Percentiles rank a stretch among this genome's conserved stretches.
These are phyloP conservation scores for Marchantia polymorpha DNA, from an alignment of 225 moss, liverwort and hornwort species.

Conservation along the genomic window DNA sequence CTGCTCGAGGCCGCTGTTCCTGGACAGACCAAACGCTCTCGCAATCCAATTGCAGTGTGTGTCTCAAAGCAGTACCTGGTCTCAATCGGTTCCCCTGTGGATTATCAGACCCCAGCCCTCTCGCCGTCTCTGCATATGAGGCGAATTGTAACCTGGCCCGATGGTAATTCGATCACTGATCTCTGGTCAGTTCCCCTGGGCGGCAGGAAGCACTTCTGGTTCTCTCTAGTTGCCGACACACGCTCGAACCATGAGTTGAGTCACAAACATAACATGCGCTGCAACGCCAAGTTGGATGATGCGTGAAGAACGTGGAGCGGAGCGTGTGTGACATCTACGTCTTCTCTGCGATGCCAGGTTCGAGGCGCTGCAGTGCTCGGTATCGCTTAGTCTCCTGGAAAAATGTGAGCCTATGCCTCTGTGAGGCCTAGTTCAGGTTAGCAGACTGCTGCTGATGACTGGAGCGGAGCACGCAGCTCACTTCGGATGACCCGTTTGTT, in stretches of 20 bases:
- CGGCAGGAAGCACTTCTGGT: not conserved
- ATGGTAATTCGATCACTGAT: not conserved
- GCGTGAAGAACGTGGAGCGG: not conserved
- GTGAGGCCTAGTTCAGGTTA: not conserved
- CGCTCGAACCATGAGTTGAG: too few species aligned
- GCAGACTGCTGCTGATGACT: not conserved
- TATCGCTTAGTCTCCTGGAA: not conserved
- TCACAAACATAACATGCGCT: too few species aligned
- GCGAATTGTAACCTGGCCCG: not conserved
- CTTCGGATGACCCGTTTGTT: conserved; percentile 6
- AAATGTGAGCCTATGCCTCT: not conserved
- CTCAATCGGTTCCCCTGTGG: not conserved
- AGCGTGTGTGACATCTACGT: not conserved
- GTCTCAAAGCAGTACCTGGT: not conserved
- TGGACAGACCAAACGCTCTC: not conserved
- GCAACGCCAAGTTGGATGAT: not conserved
- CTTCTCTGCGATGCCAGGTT: not conserved
- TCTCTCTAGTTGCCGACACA: not conserved
- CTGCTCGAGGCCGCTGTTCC: not conserved
- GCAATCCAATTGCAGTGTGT: not conserved
- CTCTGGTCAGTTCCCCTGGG: not conserved
- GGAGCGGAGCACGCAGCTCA: not conserved
- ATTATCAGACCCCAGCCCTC: not conserved
- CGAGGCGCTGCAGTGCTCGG: not conserved
- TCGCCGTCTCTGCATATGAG: not conserved